Percentiles rank a stretch among this genome's conserved stretches.
These are phyloP conservation scores for Saraca asoca DNA, from an alignment of 331 rosid genomes.

Conservation along the genomic window DNA sequence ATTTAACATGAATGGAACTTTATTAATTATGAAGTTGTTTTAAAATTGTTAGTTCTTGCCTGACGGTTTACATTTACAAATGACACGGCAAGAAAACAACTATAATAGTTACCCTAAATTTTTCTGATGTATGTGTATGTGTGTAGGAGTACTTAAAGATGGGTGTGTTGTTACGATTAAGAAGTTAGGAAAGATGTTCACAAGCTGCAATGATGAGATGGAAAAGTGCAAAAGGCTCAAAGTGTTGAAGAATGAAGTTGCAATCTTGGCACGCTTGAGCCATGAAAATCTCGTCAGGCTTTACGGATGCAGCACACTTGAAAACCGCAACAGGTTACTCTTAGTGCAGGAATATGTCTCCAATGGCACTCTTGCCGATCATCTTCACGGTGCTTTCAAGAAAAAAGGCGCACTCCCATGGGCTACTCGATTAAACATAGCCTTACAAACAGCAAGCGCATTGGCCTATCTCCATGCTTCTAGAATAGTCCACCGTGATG, in stretches of 20 bases:
- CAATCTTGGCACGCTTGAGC: conserved; percentile 45
- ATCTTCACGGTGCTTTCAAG: conserved; percentile 43
- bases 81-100: too few species aligned
- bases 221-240: not conserved
- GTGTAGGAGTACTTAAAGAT: conserved; percentile 62
- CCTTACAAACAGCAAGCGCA: conserved; percentile 66
- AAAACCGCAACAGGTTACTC: conserved; percentile 50
- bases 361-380: conserved; percentile 59
- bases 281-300: conserved; percentile 68
- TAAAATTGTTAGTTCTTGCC: too few species aligned
- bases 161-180: conserved; percentile 71
- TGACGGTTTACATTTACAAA: too few species aligned
- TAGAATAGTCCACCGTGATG: conserved; percentile 63
- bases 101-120: too few species aligned
- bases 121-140: too few species aligned
- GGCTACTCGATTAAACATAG: conserved; percentile 55
- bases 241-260: conserved; percentile 58
- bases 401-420: conserved; percentile 52
- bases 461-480: conserved; percentile 71
- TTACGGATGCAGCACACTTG: conserved; percentile 65
- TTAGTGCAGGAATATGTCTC: conserved; percentile 72
- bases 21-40: too few species aligned
- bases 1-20: too few species aligned
- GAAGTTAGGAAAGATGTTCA: conserved; percentile 57
- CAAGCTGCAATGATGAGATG: too few species aligned